These are phyloP conservation scores for Arthrobotrys conoides DNA, from an alignment of 2,329 filamentous ascomycete genomes.

Conservation along the genomic window DNA sequence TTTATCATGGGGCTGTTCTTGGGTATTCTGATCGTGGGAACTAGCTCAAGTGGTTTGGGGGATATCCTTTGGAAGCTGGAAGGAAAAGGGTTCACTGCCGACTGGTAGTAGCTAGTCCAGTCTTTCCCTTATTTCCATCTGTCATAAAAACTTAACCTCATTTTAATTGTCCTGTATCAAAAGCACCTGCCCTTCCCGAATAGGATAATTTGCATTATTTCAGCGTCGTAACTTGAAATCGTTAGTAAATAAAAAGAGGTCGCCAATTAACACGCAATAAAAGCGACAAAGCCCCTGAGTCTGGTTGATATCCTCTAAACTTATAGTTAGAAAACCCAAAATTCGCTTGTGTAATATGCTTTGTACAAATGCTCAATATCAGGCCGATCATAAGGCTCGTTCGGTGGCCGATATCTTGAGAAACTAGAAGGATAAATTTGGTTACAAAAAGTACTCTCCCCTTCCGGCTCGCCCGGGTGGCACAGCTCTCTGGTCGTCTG, in stretches of 20 bases:
- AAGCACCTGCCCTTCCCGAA: neutral
- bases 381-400: neutral
- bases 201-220: neutral
- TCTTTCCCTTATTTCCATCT: neutral
- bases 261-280: conserved; percentile 1
- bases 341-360: conserved; percentile 54
- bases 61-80: conserved; percentile 36
- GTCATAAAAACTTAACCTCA: neutral
- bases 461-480: conserved; percentile 79
- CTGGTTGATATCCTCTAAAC: conserved; percentile 9
- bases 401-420: conserved; percentile 3
- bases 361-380: conserved; percentile 54
- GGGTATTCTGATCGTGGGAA: conserved; percentile 27
- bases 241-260: conserved; percentile 10
- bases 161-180: neutral
- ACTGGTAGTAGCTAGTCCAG: conserved; percentile 30
- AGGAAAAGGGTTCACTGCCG: conserved; percentile 37
- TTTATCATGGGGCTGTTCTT: conserved; percentile 44
- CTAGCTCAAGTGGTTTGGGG: neutral
- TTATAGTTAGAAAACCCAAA: conserved; percentile 14
- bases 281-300: neutral
- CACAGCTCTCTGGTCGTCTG: conserved; percentile 84
- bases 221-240: neutral
- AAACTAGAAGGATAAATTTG: conserved; percentile 2
- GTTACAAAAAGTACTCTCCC: conserved; percentile 78